These are phyloP conservation scores for Mollisia scopiformis DNA, from an alignment of 2,329 filamentous ascomycete genomes.

Conservation along the genomic window DNA sequence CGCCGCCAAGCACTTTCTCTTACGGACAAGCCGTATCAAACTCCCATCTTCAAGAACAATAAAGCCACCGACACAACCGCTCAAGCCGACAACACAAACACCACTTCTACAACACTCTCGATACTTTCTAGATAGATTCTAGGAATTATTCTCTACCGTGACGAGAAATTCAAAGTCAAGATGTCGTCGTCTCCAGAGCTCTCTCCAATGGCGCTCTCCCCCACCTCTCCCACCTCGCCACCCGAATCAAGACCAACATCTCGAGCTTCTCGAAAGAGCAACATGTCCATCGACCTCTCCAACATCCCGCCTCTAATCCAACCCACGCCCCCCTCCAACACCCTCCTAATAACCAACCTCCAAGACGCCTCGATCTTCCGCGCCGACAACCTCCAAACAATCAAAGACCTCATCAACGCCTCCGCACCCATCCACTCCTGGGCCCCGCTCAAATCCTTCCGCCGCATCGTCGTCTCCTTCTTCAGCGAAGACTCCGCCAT, in stretches of 20 bases:
- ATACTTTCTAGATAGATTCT: not conserved
- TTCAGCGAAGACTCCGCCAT: conserved; percentile 71
- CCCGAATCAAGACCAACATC: conserved; percentile 30
- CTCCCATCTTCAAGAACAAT: conserved; percentile 8
- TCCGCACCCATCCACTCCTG: conserved; percentile 77
- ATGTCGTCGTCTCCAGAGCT: conserved; percentile 8
- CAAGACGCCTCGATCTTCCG: conserved; percentile 74
- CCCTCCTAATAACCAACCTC: conserved; percentile 82
- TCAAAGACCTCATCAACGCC: conserved; percentile 70
- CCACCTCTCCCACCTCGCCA: conserved; percentile 26
- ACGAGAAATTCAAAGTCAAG: not conserved
- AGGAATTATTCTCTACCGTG: not conserved
- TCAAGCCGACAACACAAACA: not conserved
- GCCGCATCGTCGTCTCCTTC: conserved; percentile 81
- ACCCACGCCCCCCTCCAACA: conserved; percentile 80
- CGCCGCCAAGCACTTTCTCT: conserved; percentile 11
- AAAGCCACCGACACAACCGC: not conserved
- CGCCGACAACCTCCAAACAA: conserved; percentile 72
- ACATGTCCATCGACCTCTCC: conserved; percentile 72
- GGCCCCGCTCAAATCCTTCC: conserved; percentile 80
- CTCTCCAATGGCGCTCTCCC: not conserved
- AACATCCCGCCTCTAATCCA: conserved; percentile 68
- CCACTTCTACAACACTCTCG: not conserved
- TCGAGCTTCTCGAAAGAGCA: conserved; percentile 38
- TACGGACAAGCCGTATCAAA: conserved; percentile 4